phyloP scores from a whole-genome alignment of 2,329 filamentous ascomycete species.

The Chaetomium sp. region DNA sequence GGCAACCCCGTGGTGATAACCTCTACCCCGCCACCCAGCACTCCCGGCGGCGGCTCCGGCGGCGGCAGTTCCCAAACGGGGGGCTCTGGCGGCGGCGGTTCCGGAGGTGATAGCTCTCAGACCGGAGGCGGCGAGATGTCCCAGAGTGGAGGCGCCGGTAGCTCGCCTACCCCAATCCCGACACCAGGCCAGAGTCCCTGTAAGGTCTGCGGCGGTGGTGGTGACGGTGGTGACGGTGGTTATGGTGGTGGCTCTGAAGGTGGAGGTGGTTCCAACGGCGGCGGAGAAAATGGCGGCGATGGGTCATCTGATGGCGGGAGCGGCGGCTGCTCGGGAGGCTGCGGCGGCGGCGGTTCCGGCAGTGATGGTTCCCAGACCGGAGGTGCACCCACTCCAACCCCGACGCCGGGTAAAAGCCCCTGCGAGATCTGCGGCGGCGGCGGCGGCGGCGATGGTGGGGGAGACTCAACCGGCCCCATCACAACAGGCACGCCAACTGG shows the following conservation, averaged over 20 bases:
- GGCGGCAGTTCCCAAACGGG: background rate
- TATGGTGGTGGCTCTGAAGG: background rate
- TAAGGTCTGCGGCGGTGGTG: background rate
- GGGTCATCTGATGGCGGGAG: too few relatives aligned
- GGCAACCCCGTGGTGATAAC: conserved; percentile 11
- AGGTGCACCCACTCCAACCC: background rate
- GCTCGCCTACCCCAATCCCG: background rate
- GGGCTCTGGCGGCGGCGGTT: background rate
- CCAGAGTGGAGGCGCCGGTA: background rate
- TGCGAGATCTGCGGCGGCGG: conserved; percentile 18
- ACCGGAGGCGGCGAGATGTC: background rate
- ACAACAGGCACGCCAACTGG: conserved; percentile 19
- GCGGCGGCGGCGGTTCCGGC: background rate
- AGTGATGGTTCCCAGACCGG: conserved; percentile 4
- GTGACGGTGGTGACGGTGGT: background rate
- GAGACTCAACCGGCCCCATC: conserved; percentile 13
- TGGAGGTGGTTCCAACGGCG: too few relatives aligned
- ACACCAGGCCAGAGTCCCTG: conserved; percentile 1
- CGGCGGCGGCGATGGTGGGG: background rate
- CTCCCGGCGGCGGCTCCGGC: background rate
- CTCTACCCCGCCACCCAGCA: conserved; percentile 1
- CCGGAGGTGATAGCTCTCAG: background rate
- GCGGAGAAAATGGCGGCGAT: too few relatives aligned
- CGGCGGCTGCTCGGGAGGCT: too few relatives aligned
- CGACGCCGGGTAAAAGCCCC: background rate